A percentile compares a stretch with the other conserved stretches of the same genome.
These are phyloP conservation scores for Podaxis carcinomalis DNA, from an alignment of 768 basidiomycete species.

Conservation along the genomic window DNA sequence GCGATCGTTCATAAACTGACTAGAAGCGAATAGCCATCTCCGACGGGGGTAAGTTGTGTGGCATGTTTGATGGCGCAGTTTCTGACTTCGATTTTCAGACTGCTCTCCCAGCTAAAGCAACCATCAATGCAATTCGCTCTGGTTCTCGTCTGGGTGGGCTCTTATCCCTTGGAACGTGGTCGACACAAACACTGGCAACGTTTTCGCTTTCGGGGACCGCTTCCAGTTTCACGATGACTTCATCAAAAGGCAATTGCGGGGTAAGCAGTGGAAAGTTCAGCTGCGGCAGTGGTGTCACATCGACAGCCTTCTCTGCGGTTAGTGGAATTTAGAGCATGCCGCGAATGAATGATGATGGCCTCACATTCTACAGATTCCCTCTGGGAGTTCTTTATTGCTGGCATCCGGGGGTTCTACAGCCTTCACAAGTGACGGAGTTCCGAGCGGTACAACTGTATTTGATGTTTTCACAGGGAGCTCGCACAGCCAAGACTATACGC, in stretches of 20 bases:
- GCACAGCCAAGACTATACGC: slow-evolving; percentile 30
- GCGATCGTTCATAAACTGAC: neutral
- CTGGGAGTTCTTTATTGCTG: slow-evolving; percentile 42
- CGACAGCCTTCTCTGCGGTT: slow-evolving; percentile 50
- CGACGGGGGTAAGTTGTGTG: slow-evolving; percentile 16
- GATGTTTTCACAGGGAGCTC: slow-evolving; percentile 33
- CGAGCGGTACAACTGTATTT: slow-evolving; percentile 45
- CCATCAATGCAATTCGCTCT: slow-evolving; percentile 36
- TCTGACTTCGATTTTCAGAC: slow-evolving; percentile 11
- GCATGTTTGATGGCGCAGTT: neutral
- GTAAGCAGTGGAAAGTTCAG: slow-evolving; percentile 40
- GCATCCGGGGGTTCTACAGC: slow-evolving; percentile 45
- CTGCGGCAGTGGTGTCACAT: slow-evolving; percentile 48
- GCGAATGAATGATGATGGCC: neutral
- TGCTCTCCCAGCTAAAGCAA: slow-evolving; percentile 41
- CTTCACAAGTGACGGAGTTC: slow-evolving; percentile 46
- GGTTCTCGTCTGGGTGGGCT: slow-evolving; percentile 44
- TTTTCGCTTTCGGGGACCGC: slow-evolving; percentile 44
- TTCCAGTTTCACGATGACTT: slow-evolving; percentile 51
- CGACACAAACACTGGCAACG: slow-evolving; percentile 56
- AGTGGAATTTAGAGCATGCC: slow-evolving; percentile 17
- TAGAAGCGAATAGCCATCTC: slow-evolving; percentile 1
- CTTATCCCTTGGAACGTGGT: slow-evolving; percentile 54
- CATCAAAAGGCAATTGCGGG: slow-evolving; percentile 56
- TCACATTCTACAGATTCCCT: slow-evolving; percentile 32